phyloP scores from a whole-genome alignment of 1,284 basidiomycete species.

The Ceratobasidium sp. region DNA sequence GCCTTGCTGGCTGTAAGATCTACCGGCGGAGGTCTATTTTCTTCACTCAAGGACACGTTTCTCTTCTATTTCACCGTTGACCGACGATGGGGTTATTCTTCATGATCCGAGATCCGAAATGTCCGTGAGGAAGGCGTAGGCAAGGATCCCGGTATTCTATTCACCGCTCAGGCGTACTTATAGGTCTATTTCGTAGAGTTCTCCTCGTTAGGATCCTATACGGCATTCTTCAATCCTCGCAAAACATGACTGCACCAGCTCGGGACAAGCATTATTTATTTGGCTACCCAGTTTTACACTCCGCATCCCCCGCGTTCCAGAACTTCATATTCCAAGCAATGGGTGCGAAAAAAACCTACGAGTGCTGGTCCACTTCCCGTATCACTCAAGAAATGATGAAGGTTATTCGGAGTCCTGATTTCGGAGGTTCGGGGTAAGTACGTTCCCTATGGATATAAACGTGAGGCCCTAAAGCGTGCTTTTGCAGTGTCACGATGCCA shows the following conservation, averaged over 20 bases:
- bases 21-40: background rate
- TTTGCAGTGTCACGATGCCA: slow-evolving; percentile 57
- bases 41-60: background rate
- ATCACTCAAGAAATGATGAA: slow-evolving; percentile 56
- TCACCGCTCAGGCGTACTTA: background rate
- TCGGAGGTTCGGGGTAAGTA: slow-evolving; percentile 54
- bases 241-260: slow-evolving; percentile 16
- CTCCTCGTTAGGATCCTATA: background rate
- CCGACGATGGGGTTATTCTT: background rate
- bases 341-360: slow-evolving; percentile 53
- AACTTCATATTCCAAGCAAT: slow-evolving; percentile 56
- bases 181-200: background rate
- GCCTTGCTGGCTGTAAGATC: background rate
- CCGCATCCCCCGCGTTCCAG: slow-evolving; percentile 57
- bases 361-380: slow-evolving; percentile 56
- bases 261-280: slow-evolving; percentile 42
- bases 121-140: slow-evolving; percentile 17
- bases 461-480: background rate
- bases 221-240: background rate
- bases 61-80: slow-evolving; percentile 32
- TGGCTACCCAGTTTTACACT: slow-evolving; percentile 59
- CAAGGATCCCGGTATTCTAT: background rate
- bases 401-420: slow-evolving; percentile 53
- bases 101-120: slow-evolving; percentile 45
- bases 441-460: background rate